Percentiles rank a stretch among this genome's conserved stretches.
Evolutionary conservation across 345 rosid species (phyloP).

Genomic region (Xanthoceras sorbifolium): DNA sequence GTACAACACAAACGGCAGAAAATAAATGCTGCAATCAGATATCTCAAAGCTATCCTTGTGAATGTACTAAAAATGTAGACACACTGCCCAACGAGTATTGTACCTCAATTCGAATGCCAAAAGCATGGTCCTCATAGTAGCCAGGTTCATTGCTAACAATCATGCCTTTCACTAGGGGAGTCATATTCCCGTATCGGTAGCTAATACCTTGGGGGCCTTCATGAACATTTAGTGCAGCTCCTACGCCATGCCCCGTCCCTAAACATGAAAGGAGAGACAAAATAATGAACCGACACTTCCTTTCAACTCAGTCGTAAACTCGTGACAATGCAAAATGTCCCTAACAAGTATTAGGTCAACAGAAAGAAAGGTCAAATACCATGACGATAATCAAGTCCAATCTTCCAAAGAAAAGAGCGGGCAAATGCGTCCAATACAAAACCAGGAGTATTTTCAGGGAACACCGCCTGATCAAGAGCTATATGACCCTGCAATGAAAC

Average conservation of each 20-base stretch:
- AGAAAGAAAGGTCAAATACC: conserved; percentile 46
- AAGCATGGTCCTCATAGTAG: conserved; percentile 93
- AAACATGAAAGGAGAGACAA: conserved; percentile 27
- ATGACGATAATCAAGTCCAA: conserved; percentile 96
- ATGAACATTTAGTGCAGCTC: conserved; percentile 94
- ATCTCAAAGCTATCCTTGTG: neutral
- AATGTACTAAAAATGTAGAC: neutral
- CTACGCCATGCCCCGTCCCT: conserved; percentile 99
- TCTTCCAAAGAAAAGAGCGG: conserved; percentile 90
- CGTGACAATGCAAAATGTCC: neutral
- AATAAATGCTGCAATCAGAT: neutral
- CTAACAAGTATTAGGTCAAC: neutral
- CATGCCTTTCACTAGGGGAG: conserved; percentile 85
- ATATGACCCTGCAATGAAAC: conserved; percentile 82
- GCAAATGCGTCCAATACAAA: conserved; percentile 94
- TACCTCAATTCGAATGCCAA: conserved; percentile 98
- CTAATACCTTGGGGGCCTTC: conserved; percentile 99
- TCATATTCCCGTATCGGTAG: conserved; percentile 80
- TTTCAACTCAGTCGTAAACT: neutral
- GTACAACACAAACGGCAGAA: neutral
- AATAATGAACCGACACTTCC: neutral
- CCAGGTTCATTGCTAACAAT: conserved; percentile 98
- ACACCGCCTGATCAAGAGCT: conserved; percentile 90
- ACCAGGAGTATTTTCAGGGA: conserved; percentile 92
- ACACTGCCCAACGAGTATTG: neutral